A percentile compares a stretch with the other conserved stretches of the same genome.
These are phyloP conservation scores for Pythium aristosporum DNA, from an alignment of 352 stramenopile genomes.

Conservation along the genomic window DNA sequence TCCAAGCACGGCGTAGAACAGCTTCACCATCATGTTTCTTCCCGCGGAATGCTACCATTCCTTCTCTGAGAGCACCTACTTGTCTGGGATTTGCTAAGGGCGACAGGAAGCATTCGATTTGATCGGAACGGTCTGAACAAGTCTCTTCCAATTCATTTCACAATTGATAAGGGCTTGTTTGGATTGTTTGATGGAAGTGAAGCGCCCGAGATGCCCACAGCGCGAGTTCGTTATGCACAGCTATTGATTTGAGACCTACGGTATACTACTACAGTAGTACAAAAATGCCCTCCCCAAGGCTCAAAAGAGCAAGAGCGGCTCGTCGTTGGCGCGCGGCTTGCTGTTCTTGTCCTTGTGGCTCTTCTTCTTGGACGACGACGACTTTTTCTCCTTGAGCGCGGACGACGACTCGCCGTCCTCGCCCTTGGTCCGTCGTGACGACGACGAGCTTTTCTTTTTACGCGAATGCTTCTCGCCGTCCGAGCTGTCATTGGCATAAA, in stretches of 20 bases:
- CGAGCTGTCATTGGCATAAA: slow-evolving; percentile 49
- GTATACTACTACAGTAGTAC: not conserved
- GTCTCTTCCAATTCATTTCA: too few relatives aligned
- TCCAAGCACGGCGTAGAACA: not conserved
- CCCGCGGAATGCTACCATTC: too few relatives aligned
- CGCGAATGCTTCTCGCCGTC: slow-evolving; percentile 32
- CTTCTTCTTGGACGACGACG: slow-evolving; percentile 50
- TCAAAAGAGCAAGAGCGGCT: slow-evolving; percentile 78
- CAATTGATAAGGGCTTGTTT: too few relatives aligned
- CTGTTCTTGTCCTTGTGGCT: slow-evolving; percentile 34
- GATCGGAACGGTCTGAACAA: too few relatives aligned
- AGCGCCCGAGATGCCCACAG: too few relatives aligned
- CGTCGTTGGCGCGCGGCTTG: slow-evolving; percentile 35
- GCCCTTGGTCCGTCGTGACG: slow-evolving; percentile 13
- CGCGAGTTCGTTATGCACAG: not conserved
- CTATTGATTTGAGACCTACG: not conserved
- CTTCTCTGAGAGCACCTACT: too few relatives aligned
- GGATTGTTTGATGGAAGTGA: too few relatives aligned
- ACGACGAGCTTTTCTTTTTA: slow-evolving; percentile 37
- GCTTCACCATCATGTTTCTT: not conserved
- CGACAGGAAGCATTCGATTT: too few relatives aligned
- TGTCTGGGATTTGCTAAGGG: too few relatives aligned
- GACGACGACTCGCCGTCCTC: slow-evolving; percentile 11
- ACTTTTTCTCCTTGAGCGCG: slow-evolving; percentile 37
- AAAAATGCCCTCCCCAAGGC: not conserved